Conservation (phyloP, 371 early-diverging fungal species). For the Smittium mucronatum region DNA sequence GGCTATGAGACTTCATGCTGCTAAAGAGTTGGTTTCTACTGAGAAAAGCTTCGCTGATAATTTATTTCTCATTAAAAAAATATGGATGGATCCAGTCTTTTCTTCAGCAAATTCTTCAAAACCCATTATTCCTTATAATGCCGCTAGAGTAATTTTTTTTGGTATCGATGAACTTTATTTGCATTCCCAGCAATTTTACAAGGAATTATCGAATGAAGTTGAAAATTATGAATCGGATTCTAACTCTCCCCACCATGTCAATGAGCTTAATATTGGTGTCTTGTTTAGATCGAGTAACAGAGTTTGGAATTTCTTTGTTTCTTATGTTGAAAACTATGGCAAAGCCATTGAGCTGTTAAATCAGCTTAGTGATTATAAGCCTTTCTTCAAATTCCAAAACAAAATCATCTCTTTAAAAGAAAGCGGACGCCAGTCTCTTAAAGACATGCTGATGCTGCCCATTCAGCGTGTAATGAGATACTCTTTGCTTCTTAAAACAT, state of each 20-base stretch:
- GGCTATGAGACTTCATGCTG: slow-evolving; percentile 31
- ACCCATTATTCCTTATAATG: slow-evolving; percentile 33
- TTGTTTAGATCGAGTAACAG: slow-evolving; percentile 24
- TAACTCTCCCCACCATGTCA: slow-evolving; percentile 3
- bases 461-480: slow-evolving; percentile 56
- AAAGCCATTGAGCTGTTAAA: slow-evolving; percentile 26
- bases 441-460: slow-evolving; percentile 51
- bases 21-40: slow-evolving; percentile 30
- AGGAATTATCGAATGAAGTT: slow-evolving; percentile 26
- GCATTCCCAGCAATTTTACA: slow-evolving; percentile 29
- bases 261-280: slow-evolving; percentile 26
- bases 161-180: slow-evolving; percentile 28
- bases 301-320: slow-evolving; percentile 28
- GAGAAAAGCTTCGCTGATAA: slow-evolving; percentile 34
- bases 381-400: slow-evolving; percentile 28
- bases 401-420: slow-evolving; percentile 29
- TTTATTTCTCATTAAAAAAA: slow-evolving; percentile 32
- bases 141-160: slow-evolving; percentile 25
- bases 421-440: slow-evolving; percentile 34
- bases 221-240: slow-evolving; percentile 20
- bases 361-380: slow-evolving; percentile 31
- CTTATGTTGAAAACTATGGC: slow-evolving; percentile 33
- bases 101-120: slow-evolving; percentile 30
- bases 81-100: slow-evolving; percentile 35
- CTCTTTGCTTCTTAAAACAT: slow-evolving; percentile 48